A percentile compares a stretch with the other conserved stretches of the same genome.
Conservation (phyloP, 805 yeast species). For the Vanderwaltozyma verrucispora region DNA sequence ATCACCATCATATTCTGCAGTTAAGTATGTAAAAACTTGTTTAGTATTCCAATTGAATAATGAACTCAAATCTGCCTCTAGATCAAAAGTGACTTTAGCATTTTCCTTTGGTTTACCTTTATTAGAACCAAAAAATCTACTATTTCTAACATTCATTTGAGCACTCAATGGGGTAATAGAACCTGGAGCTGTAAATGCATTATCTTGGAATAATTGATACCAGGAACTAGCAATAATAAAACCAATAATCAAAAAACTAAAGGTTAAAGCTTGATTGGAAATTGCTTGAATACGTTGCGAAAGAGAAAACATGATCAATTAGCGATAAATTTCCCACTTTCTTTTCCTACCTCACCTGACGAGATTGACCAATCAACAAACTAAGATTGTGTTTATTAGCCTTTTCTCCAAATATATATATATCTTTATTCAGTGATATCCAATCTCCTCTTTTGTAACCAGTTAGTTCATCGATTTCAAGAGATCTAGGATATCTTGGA, state of each 20-base stretch:
- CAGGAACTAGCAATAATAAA: slow-evolving; percentile 40
- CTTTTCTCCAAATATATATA: too few species aligned
- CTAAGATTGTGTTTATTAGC: too few species aligned
- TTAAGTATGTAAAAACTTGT: slow-evolving; percentile 84
- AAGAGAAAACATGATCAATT: slow-evolving; percentile 32
- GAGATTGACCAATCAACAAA: too few species aligned
- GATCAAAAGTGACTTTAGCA: slow-evolving; percentile 57
- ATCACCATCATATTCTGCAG: slow-evolving; percentile 64
- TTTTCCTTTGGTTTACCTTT: slow-evolving; percentile 68
- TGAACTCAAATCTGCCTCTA: slow-evolving; percentile 63
- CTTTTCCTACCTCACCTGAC: too few species aligned
- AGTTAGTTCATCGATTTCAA: too few species aligned
- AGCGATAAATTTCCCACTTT: too few species aligned
- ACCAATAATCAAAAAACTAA: slow-evolving; percentile 37
- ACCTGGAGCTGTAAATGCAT: slow-evolving; percentile 36
- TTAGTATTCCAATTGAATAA: slow-evolving; percentile 96
- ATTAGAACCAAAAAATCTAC: slow-evolving; percentile 57
- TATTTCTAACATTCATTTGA: slow-evolving; percentile 38
- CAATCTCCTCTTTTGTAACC: too few species aligned
- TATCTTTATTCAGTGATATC: too few species aligned
- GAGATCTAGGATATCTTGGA: too few species aligned
- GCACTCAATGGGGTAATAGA: slow-evolving; percentile 30
- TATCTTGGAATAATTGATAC: slow-evolving; percentile 36
- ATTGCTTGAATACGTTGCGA: slow-evolving; percentile 39
- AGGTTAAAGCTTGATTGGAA: slow-evolving; percentile 45